Base-by-base conservation (phyloP, 495 filamentous ascomycete species). In the Penicillium robsamsonii region DNA sequence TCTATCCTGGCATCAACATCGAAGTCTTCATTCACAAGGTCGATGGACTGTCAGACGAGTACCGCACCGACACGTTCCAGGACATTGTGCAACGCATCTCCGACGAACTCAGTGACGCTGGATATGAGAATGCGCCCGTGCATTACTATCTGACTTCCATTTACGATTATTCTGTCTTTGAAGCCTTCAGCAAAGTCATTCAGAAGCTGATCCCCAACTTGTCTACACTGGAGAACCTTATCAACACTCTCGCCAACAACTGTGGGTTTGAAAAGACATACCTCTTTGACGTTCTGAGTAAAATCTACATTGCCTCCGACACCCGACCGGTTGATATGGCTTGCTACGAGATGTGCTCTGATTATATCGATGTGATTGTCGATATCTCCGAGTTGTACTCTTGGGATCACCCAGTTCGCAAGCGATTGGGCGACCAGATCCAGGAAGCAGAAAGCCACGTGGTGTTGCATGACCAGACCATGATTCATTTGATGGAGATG, bases 11-110 rank as follows among this genome's bases (percentile, higher is more conserved):
- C 63, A 92, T 97, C 73, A 96, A 96, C 71, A 88, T 97, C 50
- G 91, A 96, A 60, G 92, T 98, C 30, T 97, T 98, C 72, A 95
- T 98, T 59, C 95, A 98, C 77, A 98, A 98, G 65, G 91, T 96
- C 11, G 94, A 98, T 64, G 93, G 90, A 3, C 80, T 98, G 10
- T 91, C 88, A 27, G 95, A 97, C 38, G 95, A 97, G 72, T 97
- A 92, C 75, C 90, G 92, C 59, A 81, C 88, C 38, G 94, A 98
- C 57, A 93, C 90, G 5, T 91, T 96, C 74, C 85, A 93, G 50
- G 95, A 97, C 66, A 91, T 98, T 50, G 89, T 90, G 37, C 94
- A 97, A 69, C 86, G 90, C n/a, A 96, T 96, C 55, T 91, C 95
- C 52, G 94, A 98, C 71, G 95, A 97, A 69, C 87, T 97, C 29